Conservation (phyloP, 768 basidiomycete species). For the Lentinula raphanica region DNA sequence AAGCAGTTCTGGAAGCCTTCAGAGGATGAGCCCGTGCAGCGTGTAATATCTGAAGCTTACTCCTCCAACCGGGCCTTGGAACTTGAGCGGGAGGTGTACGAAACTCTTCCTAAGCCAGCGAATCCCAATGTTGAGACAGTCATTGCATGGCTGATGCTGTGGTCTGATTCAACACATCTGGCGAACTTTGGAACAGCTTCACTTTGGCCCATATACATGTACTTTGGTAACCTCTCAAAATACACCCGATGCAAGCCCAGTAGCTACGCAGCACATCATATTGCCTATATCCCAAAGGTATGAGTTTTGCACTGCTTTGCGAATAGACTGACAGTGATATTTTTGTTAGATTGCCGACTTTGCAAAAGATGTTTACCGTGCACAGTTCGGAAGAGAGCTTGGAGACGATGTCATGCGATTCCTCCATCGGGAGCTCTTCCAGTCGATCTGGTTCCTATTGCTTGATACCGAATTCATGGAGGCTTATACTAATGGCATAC, state of each 20-base stretch:
- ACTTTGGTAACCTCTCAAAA: slow-evolving; percentile 34
- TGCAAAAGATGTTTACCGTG: slow-evolving; percentile 20
- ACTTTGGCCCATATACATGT: slow-evolving; percentile 28
- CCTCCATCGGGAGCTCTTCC: slow-evolving; percentile 17
- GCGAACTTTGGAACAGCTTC: slow-evolving; percentile 27
- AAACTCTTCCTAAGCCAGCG: slow-evolving; percentile 8
- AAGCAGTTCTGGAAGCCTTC: slow-evolving; percentile 10
- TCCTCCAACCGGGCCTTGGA: not conserved
- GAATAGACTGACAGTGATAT: not conserved
- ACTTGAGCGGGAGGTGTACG: not conserved
- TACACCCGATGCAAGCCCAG: slow-evolving; percentile 26
- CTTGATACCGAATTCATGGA: slow-evolving; percentile 29
- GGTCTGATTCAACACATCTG: slow-evolving; percentile 27
- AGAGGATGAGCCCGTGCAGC: not conserved
- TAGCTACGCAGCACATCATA: slow-evolving; percentile 28
- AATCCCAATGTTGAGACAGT: not conserved
- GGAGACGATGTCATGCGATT: slow-evolving; percentile 13
- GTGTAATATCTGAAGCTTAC: not conserved
- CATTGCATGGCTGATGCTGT: slow-evolving; percentile 22
- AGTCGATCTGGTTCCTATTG: slow-evolving; percentile 13
- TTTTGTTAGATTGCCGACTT: slow-evolving; percentile 22
- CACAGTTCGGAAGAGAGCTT: slow-evolving; percentile 6
- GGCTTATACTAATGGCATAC: slow-evolving; percentile 28
- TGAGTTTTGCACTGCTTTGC: slow-evolving; percentile 6
- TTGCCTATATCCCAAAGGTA: slow-evolving; percentile 40